Evolutionary conservation across 176 grass and related monocot species (phyloP).

Genomic region (Hordeum vulgare): DNA sequence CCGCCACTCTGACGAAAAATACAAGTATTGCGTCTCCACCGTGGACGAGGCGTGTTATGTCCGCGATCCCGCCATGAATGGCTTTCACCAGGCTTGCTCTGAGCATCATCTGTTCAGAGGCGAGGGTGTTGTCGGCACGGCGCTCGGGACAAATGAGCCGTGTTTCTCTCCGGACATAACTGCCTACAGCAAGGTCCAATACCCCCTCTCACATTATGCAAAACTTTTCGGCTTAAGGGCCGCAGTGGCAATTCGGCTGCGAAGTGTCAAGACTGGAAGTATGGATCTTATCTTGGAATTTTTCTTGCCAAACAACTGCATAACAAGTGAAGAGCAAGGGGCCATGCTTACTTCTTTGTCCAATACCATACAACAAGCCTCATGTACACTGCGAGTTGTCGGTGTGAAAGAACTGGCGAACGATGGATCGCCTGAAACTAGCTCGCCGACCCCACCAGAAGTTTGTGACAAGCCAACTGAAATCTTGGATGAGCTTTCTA

Average conservation of each 20-base stretch:
- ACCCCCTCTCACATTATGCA: conserved; percentile 88
- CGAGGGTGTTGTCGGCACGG: conserved; percentile 74
- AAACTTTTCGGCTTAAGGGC: conserved; percentile 74
- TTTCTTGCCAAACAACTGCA: conserved; percentile 68
- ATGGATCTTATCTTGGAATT: conserved; percentile 90
- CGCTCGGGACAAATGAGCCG: conserved; percentile 78
- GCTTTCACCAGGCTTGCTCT: conserved; percentile 88
- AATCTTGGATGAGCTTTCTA: conserved; percentile 26
- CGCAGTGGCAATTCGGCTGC: conserved; percentile 68
- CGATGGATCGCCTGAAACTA: conserved; percentile 27
- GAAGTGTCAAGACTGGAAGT: conserved; percentile 43
- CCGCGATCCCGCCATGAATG: conserved; percentile 27
- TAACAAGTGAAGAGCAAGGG: conserved; percentile 44
- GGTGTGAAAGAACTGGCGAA: conserved; percentile 55
- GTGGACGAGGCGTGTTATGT: conserved; percentile 69
- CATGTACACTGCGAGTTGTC: conserved; percentile 51
- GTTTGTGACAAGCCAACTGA: conserved; percentile 19
- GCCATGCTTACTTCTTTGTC: conserved; percentile 74
- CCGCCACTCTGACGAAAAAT: conserved; percentile 71
- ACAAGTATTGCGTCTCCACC: conserved; percentile 70
- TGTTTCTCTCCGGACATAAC: conserved; percentile 67
- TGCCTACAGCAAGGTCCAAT: conserved; percentile 55
- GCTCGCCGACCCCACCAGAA: not conserved
- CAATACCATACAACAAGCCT: conserved; percentile 54
- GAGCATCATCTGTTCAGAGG: conserved; percentile 95